phyloP scores from a whole-genome alignment of 176 grass and related monocot genomes.

The Eragrostis curvula region DNA sequence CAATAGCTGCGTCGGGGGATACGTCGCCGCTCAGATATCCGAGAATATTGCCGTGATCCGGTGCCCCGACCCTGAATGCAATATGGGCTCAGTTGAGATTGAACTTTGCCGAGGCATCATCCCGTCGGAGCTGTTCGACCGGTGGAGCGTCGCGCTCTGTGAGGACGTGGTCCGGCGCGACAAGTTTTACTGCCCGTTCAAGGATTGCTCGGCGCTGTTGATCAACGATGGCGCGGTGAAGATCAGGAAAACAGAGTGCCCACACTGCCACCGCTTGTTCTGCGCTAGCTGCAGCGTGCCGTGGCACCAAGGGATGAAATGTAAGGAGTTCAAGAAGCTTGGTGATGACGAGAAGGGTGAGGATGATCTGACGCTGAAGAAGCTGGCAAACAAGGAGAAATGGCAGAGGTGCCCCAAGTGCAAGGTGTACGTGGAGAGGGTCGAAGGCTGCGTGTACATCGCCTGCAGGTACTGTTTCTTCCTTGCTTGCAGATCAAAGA shows the following conservation, averaged over 20 bases:
- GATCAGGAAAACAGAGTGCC: conserved; percentile 59
- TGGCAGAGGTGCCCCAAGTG: conserved; percentile 80
- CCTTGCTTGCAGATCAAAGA: background rate
- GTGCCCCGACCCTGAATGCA: conserved; percentile 60
- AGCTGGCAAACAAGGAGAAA: conserved; percentile 54
- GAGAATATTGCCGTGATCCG: conserved; percentile 41
- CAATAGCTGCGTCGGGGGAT: conserved; percentile 38
- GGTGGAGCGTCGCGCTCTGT: conserved; percentile 62
- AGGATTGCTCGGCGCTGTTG: conserved; percentile 68
- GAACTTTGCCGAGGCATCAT: conserved; percentile 56
- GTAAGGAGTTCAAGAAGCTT: conserved; percentile 50
- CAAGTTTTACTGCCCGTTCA: conserved; percentile 80
- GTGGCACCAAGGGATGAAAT: conserved; percentile 64
- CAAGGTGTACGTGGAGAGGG: conserved; percentile 66
- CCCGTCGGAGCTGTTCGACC: conserved; percentile 42
- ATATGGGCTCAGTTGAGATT: conserved; percentile 32
- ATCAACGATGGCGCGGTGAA: background rate
- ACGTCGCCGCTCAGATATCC: conserved; percentile 42
- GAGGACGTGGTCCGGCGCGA: conserved; percentile 47
- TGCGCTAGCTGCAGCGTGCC: conserved; percentile 65
- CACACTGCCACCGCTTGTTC: conserved; percentile 68
- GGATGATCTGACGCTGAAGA: conserved; percentile 49
- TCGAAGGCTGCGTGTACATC: conserved; percentile 60
- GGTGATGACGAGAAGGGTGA: conserved; percentile 42
- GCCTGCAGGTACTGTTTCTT: conserved; percentile 66